Conservation (phyloP, 2,329 filamentous ascomycete genomes). For the Trichoderma aggressivum region DNA sequence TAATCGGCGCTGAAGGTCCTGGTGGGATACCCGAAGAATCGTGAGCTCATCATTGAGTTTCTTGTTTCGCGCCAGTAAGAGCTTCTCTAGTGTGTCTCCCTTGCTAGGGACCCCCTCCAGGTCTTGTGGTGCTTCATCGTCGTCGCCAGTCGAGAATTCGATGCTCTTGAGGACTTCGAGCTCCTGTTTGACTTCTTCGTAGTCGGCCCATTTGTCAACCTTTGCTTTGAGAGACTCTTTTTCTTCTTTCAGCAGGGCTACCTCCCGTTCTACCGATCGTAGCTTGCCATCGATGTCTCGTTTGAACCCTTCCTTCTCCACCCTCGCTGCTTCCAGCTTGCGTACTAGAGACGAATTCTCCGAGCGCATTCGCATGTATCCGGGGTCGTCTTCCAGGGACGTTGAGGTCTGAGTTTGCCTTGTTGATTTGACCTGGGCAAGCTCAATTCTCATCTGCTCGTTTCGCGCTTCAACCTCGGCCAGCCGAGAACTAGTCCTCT, state of each 20-base stretch:
- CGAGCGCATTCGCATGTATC: constrained; percentile 80
- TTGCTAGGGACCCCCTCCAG: constrained; percentile 41
- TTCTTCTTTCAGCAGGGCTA: constrained; percentile 71
- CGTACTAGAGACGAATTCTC: constrained; percentile 91
- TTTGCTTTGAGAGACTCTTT: constrained; percentile 76
- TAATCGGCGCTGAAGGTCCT: constrained; percentile 79
- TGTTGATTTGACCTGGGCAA: constrained; percentile 78
- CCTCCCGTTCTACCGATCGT: constrained; percentile 75
- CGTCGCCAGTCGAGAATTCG: constrained; percentile 88
- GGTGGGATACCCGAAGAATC: constrained; percentile 86
- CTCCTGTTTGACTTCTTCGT: constrained; percentile 94
- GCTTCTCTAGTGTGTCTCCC: constrained; percentile 82
- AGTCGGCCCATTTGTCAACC: constrained; percentile 86
- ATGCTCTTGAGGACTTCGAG: constrained; percentile 96
- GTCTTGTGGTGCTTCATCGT: constrained; percentile 59
- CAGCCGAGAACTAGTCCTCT: constrained; percentile 80
- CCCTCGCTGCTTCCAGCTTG: constrained; percentile 77
- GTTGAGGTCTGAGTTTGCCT: constrained; percentile 58
- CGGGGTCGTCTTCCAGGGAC: constrained; percentile 81
- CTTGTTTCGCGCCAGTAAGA: constrained; percentile 90
- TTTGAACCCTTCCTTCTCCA: constrained; percentile 79
- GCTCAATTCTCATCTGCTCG: constrained; percentile 84
- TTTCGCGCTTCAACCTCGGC: constrained; percentile 92
- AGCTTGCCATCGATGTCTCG: constrained; percentile 72
- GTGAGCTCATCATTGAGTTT: constrained; percentile 94